Evolutionary conservation across 148 eudicot genomes (phyloP).

Genomic region (Amaranthus hypochondriacus): DNA sequence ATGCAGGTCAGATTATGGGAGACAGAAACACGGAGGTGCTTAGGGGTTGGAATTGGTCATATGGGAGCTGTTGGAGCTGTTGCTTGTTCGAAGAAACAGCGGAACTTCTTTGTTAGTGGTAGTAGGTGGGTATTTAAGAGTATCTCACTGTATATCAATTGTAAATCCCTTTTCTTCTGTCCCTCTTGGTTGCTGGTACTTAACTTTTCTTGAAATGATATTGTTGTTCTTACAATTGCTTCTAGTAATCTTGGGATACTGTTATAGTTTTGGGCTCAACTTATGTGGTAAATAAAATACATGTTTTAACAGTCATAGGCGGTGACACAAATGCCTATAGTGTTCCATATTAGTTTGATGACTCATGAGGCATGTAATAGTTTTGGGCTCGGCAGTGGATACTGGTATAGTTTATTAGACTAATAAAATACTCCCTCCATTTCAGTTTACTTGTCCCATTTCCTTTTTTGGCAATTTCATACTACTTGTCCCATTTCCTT

Average conservation of each 20-base stretch:
- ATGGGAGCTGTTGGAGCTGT: constrained; percentile 93
- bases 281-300: background rate
- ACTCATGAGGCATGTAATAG: background rate
- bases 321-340: no score
- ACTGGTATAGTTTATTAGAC: no score
- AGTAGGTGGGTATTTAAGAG: constrained; percentile 56
- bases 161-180: background rate
- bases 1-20: constrained; percentile 92
- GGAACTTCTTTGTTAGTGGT: constrained; percentile 83
- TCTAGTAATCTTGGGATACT: background rate
- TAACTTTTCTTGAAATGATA: background rate
- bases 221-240: no score
- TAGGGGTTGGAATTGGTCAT: constrained; percentile 85
- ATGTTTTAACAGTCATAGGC: background rate
- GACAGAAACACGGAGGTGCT: constrained; percentile 46
- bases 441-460: no score
- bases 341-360: background rate
- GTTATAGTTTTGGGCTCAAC: background rate
- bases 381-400: no score
- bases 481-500: no score
- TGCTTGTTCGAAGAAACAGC: constrained; percentile 72
- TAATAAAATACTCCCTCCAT: no score
- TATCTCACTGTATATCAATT: background rate
- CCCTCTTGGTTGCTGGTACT: background rate
- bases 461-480: no score